phyloP scores from a whole-genome alignment of 495 filamentous ascomycete genomes.

The Podospora pseudopauciseta region DNA sequence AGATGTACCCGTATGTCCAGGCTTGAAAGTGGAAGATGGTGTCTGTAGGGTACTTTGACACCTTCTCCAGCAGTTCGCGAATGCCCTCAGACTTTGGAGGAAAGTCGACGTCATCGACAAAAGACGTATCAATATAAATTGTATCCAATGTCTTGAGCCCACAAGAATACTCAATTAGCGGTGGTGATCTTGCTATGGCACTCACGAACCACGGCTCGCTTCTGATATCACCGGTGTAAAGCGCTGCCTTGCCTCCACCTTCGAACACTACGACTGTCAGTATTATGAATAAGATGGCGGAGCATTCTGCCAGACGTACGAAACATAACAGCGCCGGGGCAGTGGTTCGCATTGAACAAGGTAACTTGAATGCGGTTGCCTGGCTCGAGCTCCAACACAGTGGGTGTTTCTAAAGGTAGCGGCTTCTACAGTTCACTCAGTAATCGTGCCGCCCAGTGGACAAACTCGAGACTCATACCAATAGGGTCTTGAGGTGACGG shows the following conservation, averaged over 20 bases:
- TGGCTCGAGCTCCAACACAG: constrained; percentile 67
- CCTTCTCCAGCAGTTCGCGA: constrained; percentile 65
- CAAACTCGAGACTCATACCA: constrained; percentile 37
- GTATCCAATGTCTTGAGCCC: constrained; percentile 65
- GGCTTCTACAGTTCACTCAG: constrained; percentile 55
- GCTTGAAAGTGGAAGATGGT: constrained; percentile 82
- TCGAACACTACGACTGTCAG: constrained; percentile 60
- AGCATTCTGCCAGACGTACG: constrained; percentile 23
- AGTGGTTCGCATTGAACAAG: constrained; percentile 89
- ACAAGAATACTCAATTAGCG: constrained; percentile 69
- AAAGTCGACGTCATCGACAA: constrained; percentile 48
- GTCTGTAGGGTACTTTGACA: constrained; percentile 64
- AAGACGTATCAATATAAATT: constrained; percentile 87
- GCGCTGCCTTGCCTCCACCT: constrained; percentile 64
- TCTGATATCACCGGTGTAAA: constrained; percentile 93
- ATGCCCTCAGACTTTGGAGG: constrained; percentile 69
- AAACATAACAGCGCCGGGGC: constrained; percentile 90
- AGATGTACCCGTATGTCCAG: constrained; percentile 80
- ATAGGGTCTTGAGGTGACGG: constrained; percentile 66
- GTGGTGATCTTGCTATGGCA: constrained; percentile 61
- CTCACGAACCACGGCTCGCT: constrained; percentile 59
- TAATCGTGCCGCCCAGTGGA: constrained; percentile 11
- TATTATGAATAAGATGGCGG: too few species aligned
- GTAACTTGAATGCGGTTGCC: constrained; percentile 70
- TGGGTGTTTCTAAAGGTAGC: constrained; percentile 80